phyloP scores from a whole-genome alignment of 2,329 filamentous ascomycete genomes.

The Fusarium piperis region DNA sequence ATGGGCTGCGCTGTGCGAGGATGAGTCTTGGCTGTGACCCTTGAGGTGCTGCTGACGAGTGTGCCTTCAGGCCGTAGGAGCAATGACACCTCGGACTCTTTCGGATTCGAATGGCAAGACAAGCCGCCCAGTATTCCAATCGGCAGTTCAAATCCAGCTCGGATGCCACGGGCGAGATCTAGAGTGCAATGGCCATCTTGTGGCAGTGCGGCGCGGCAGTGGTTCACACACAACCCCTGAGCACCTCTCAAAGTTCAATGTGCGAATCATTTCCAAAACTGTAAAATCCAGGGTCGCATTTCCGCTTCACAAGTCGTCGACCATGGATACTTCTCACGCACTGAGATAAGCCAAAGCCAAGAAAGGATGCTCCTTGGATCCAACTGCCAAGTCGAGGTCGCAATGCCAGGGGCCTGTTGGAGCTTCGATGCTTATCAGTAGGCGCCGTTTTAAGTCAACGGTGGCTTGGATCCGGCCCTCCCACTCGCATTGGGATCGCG shows the following conservation, averaged over 20 bases:
- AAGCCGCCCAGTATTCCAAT: not conserved
- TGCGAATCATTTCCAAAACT: not conserved
- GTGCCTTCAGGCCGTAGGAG: not conserved
- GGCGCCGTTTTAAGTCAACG: conserved; percentile 31
- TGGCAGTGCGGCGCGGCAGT: not conserved
- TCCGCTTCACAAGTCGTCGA: not conserved
- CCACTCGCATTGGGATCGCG: conserved; percentile 20
- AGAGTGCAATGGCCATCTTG: not conserved
- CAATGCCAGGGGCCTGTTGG: conserved; percentile 28
- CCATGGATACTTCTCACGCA: not conserved
- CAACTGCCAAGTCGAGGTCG: conserved; percentile 33
- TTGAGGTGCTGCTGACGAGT: not conserved
- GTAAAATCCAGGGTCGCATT: conserved; percentile 1
- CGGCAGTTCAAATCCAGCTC: not conserved
- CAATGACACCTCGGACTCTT: not conserved
- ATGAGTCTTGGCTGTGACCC: conserved; percentile 2
- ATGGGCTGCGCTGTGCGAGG: conserved; percentile 3
- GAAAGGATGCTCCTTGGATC: conserved; percentile 22
- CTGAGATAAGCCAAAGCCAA: conserved; percentile 28
- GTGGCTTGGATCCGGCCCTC: conserved; percentile 28
- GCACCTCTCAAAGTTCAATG: not conserved
- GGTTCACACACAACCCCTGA: not conserved
- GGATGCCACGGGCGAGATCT: not conserved
- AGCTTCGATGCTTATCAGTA: conserved; percentile 39
- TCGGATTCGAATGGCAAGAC: not conserved